Percentiles rank a stretch among this genome's conserved stretches.
phyloP scores from a whole-genome alignment of 805 yeast species.

The Hermanozyma aechmeae region DNA sequence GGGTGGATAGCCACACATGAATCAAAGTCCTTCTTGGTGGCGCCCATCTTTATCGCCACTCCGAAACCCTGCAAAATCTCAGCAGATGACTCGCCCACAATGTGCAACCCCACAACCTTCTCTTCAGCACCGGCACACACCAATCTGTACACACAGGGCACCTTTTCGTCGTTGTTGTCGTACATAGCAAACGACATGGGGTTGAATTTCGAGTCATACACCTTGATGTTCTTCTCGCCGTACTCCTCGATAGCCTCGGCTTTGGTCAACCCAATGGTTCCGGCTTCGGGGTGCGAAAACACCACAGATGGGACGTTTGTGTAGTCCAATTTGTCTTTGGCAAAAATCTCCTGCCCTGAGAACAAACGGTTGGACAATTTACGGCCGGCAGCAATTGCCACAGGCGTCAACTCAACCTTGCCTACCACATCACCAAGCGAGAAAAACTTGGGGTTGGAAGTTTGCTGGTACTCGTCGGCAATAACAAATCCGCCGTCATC shows the following conservation, averaged over 20 bases:
- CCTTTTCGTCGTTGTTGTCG: conserved; percentile 50
- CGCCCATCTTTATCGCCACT: conserved; percentile 98
- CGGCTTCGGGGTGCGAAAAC: conserved; percentile 98
- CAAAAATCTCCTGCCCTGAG: conserved; percentile 61
- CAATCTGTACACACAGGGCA: conserved; percentile 82
- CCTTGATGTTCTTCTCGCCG: conserved; percentile 72
- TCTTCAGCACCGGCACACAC: conserved; percentile 73
- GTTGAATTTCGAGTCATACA: conserved; percentile 75
- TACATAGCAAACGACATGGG: conserved; percentile 92
- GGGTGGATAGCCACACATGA: conserved; percentile 97
- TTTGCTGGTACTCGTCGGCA: conserved; percentile 84
- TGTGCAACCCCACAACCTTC: conserved; percentile 90
- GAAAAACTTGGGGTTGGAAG: conserved; percentile 60
- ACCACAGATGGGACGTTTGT: conserved; percentile 86
- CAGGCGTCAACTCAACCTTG: conserved; percentile 90
- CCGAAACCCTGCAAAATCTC: conserved; percentile 98
- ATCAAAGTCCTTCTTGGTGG: conserved; percentile 93
- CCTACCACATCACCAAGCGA: conserved; percentile 95
- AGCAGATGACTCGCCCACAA: conserved; percentile 83
- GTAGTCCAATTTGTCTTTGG: conserved; percentile 75
- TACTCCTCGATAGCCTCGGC: conserved; percentile 66
- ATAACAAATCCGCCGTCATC: conserved; percentile 53
- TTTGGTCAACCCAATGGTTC: conserved; percentile 83
- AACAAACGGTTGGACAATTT: conserved; percentile 85
- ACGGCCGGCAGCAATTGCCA: conserved; percentile 98